Evolutionary conservation across 331 rosid species (phyloP).

Genomic region (Stylosanthes scabra): DNA sequence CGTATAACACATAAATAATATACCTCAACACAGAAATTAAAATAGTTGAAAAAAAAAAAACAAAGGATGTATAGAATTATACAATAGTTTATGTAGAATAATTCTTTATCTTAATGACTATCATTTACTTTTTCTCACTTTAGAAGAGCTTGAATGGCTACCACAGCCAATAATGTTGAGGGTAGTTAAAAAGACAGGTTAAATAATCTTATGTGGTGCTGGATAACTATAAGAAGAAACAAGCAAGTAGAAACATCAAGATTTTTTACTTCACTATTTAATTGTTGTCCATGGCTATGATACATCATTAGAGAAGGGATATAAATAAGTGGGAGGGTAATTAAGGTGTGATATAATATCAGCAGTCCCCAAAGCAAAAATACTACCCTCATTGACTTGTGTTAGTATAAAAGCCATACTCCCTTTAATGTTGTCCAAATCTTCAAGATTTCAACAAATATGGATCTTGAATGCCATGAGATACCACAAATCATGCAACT

Average conservation of each 20-base stretch:
- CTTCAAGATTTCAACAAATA: neutral
- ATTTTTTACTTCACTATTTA: constrained; percentile 1
- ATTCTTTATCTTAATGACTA: too few species aligned
- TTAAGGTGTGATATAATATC: neutral
- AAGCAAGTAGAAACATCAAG: neutral
- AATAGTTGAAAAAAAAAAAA: too few species aligned
- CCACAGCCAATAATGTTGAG: too few species aligned
- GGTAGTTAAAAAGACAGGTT: too few species aligned
- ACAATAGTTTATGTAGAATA: too few species aligned
- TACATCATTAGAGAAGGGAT: neutral
- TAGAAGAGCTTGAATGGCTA: too few species aligned
- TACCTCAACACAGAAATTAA: too few species aligned
- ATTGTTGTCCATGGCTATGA: constrained; percentile 24
- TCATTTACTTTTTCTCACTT: too few species aligned
- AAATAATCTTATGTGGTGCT: too few species aligned
- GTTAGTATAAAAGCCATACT: constrained; percentile 5
- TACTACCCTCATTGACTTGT: constrained; percentile 17
- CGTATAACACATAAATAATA: too few species aligned
- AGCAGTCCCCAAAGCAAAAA: neutral
- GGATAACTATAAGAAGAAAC: too few species aligned
- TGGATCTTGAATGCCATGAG: constrained; percentile 25
- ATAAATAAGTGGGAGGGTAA: neutral
- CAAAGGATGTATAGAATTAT: too few species aligned
- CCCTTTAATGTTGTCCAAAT: constrained; percentile 1
- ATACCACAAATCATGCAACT: constrained; percentile 20